These are phyloP conservation scores for Leccinum disarticulatum DNA, from an alignment of 768 basidiomycete genomes.

Conservation along the genomic window DNA sequence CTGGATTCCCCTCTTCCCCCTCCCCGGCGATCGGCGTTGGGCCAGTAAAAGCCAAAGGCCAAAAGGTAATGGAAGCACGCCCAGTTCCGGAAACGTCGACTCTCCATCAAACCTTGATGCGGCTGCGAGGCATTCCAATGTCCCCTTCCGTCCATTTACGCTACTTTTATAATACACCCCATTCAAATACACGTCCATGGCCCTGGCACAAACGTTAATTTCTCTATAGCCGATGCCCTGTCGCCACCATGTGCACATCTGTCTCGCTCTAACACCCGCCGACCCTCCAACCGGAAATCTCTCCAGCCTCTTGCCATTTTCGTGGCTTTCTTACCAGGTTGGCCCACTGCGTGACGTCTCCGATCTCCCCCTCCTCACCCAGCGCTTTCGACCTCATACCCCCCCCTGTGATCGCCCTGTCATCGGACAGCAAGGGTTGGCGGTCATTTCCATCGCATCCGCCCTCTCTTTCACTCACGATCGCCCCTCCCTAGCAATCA, in stretches of 20 bases:
- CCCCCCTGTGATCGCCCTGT: not conserved
- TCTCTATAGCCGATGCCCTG: conserved; percentile 6
- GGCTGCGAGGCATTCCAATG: conserved; percentile 8
- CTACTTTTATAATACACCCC: conserved; percentile 4
- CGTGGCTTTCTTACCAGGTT: not conserved
- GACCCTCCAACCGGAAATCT: conserved; percentile 1
- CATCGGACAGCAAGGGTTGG: not conserved
- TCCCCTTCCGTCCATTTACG: conserved; percentile 9
- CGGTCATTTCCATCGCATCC: not conserved
- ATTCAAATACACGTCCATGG: conserved; percentile 6
- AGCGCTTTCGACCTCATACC: not conserved
- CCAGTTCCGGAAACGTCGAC: conserved; percentile 4
- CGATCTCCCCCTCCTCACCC: conserved; percentile 2
- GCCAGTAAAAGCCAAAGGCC: conserved; percentile 15
- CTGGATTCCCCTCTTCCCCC: not conserved
- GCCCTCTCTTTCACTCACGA: not conserved
- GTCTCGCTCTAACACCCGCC: conserved; percentile 1
- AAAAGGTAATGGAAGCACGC: conserved; percentile 20
- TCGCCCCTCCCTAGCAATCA: not conserved
- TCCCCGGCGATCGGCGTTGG: conserved; percentile 19
- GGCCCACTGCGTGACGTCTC: conserved; percentile 1
- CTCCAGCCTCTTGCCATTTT: conserved; percentile 1
- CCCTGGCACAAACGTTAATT: conserved; percentile 21
- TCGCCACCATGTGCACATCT: conserved; percentile 8
- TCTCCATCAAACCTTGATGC: conserved; percentile 30